Base-by-base conservation (phyloP, 2,329 filamentous ascomycete species). In the Verticillium longisporum region DNA sequence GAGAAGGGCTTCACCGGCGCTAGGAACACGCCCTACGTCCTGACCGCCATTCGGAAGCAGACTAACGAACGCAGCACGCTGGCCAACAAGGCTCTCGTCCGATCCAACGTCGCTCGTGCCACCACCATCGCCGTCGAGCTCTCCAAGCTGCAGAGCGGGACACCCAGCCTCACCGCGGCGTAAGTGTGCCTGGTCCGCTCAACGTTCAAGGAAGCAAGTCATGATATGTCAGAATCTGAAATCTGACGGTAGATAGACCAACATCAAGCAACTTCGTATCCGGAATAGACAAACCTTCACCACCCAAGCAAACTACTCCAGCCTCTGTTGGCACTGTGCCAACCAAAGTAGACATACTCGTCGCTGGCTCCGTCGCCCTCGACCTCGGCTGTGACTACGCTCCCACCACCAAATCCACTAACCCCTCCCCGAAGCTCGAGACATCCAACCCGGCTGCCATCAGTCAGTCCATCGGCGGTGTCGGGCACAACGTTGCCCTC, bases 401-500 rank as follows among this genome's bases (percentile, higher is more conserved):
- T 14, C 64, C 64, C 18, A 50, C 60, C 0, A 26, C 21, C 15
- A 63, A 63, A 31, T 60, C 61, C 7, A 62, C 61, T 15, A 62
- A 62, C n/a, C 58, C 68, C 7, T 72, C 74, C 4, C 82, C 87
- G 6, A 77, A 82, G 58, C 78, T 88, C 41, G 84, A 93, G 62
- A 97, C 92, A 0, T 98, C 94, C 0, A 98, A 98, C 69, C 91
- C 91, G 57, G 87, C 92, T 7, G 78, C 80, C 14, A 96, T 97
- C 65, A 86, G 78, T 38, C 92, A 96, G 70, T 91, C 89, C 1
- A 83, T 97, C 7, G 95, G 95, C 13, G 95, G 95, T 6, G 95
- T 98, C 7, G 95, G 91, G 6, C 88, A 92, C 69, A 98, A 98
- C 69, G 91, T 98, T 55, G 92, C 95, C 15, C 83, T 92, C 56